Percentiles rank a stretch among this genome's conserved stretches.
These are phyloP conservation scores for Cyclotella kingstonii DNA, from an alignment of 108 stramenopile species.

Conservation along the genomic window DNA sequence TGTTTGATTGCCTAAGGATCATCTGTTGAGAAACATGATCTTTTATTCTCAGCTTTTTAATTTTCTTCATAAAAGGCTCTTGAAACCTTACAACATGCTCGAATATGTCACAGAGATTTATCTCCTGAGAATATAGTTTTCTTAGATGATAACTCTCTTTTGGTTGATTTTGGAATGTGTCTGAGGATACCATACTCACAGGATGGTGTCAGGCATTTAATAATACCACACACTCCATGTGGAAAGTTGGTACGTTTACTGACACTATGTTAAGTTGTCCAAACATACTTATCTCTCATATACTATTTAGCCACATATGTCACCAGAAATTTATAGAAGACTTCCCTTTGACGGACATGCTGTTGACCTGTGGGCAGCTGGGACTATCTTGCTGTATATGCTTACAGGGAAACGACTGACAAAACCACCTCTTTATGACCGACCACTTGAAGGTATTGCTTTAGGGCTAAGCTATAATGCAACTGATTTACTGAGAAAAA, in stretches of 20 bases:
- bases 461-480: slow-evolving; percentile 31
- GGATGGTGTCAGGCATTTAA: slow-evolving; percentile 21
- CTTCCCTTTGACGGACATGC: slow-evolving; percentile 57
- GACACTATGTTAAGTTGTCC: neutral
- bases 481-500: slow-evolving; percentile 40
- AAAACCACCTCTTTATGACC: slow-evolving; percentile 16
- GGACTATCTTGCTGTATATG: slow-evolving; percentile 62
- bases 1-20: neutral
- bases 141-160: slow-evolving; percentile 56
- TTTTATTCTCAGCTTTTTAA: too few relatives aligned
- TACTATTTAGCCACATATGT: slow-evolving; percentile 44
- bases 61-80: too few relatives aligned
- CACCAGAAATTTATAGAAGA: slow-evolving; percentile 46
- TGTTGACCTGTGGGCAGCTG: slow-evolving; percentile 62
- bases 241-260: slow-evolving; percentile 44
- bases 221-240: slow-evolving; percentile 38
- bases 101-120: slow-evolving; percentile 75
- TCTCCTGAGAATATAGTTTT: slow-evolving; percentile 70
- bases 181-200: slow-evolving; percentile 65
- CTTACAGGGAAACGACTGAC: slow-evolving; percentile 37
- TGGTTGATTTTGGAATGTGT: slow-evolving; percentile 86
- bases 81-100: slow-evolving; percentile 58
- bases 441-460: slow-evolving; percentile 19
- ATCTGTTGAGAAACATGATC: too few relatives aligned
- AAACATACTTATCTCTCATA: neutral